These are phyloP conservation scores for Bimuria novae-zelandiae DNA, from an alignment of 2,329 filamentous ascomycete species.

Conservation along the genomic window DNA sequence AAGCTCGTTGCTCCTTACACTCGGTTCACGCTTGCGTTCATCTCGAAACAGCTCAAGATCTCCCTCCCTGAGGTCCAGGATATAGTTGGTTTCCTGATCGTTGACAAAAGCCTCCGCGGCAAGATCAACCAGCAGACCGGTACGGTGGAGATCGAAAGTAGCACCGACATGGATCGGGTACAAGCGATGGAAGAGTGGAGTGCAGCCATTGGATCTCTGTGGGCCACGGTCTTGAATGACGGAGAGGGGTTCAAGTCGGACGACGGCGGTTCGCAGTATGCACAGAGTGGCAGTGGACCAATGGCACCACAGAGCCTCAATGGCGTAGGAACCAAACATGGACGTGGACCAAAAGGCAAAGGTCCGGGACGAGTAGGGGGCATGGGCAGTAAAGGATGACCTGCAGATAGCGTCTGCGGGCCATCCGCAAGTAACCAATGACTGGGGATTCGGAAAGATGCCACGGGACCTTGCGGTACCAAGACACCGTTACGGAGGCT, in stretches of 20 bases:
- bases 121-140: slow-evolving; percentile 89
- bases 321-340: slow-evolving; percentile 35
- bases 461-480: slow-evolving; percentile 34
- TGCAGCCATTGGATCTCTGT: slow-evolving; percentile 70
- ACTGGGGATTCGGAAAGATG: slow-evolving; percentile 34
- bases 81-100: slow-evolving; percentile 91
- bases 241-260: slow-evolving; percentile 70
- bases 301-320: slow-evolving; percentile 32
- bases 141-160: slow-evolving; percentile 77
- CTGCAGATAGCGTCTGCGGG: slow-evolving; percentile 40
- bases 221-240: slow-evolving; percentile 74
- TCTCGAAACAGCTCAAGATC: slow-evolving; percentile 86
- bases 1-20: slow-evolving; percentile 95
- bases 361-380: slow-evolving; percentile 44
- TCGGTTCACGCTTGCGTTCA: slow-evolving; percentile 84
- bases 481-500: slow-evolving; percentile 41
- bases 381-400: slow-evolving; percentile 46
- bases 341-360: slow-evolving; percentile 46
- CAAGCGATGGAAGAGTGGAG: slow-evolving; percentile 75
- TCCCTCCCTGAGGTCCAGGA: slow-evolving; percentile 86
- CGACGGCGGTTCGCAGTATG: slow-evolving; percentile 47
- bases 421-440: slow-evolving; percentile 37
- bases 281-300: slow-evolving; percentile 32
- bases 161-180: slow-evolving; percentile 74
- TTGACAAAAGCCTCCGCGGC: slow-evolving; percentile 84